Evolutionary conservation across 495 filamentous ascomycete species (phyloP).

Genomic region (Glarea lozoyensis): DNA sequence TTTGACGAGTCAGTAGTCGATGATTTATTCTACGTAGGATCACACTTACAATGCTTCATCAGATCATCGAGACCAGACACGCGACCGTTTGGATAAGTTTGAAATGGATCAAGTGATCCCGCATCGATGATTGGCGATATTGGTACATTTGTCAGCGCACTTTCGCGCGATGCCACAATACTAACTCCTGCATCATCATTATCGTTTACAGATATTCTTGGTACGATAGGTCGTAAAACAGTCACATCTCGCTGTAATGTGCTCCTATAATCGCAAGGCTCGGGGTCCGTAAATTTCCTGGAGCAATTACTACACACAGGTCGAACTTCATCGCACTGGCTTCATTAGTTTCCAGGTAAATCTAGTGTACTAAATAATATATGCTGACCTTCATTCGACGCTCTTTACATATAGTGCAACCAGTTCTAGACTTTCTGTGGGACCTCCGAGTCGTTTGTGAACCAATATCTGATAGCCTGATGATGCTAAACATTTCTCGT

Average conservation of each 20-base stretch:
- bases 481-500: background rate
- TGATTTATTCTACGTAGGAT: background rate
- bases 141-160: background rate
- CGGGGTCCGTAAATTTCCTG: background rate
- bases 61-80: conserved; percentile 5
- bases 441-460: background rate
- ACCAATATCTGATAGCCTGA: background rate
- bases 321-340: conserved; percentile 11
- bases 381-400: background rate
- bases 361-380: background rate
- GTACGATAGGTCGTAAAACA: background rate
- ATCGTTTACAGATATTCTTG: background rate
- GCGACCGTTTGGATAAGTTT: conserved; percentile 3
- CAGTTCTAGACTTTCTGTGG: background rate
- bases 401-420: background rate
- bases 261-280: conserved; percentile 5
- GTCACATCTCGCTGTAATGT: background rate
- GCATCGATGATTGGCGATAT: background rate
- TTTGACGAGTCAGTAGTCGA: background rate
- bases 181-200: background rate
- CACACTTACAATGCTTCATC: conserved; percentile 11
- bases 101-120: conserved; percentile 9
- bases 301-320: conserved; percentile 8
- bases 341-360: background rate
- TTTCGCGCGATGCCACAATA: background rate